Conservation (phyloP, 164 flowering plant species). For the Paratinospora sagittata region DNA sequence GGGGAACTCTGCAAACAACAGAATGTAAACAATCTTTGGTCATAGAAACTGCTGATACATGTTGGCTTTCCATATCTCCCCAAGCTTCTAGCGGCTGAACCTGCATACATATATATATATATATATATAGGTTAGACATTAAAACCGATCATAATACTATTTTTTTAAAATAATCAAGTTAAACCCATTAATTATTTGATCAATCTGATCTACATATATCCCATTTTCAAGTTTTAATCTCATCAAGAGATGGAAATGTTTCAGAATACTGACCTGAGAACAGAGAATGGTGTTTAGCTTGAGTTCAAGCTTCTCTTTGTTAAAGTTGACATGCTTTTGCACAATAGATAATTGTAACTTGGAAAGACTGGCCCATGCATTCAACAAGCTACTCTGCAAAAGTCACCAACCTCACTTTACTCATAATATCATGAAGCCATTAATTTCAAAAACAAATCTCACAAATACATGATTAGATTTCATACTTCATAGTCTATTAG, state of each 20-base stretch:
- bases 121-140: not conserved
- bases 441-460: too few species aligned
- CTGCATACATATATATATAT: constrained; percentile 22
- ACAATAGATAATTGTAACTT: constrained; percentile 43
- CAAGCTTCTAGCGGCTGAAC: constrained; percentile 46
- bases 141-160: not conserved
- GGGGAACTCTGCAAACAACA: constrained; percentile 62
- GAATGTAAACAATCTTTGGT: constrained; percentile 50
- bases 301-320: constrained; percentile 55
- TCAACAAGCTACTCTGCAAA: constrained; percentile 39
- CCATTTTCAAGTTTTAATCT: too few species aligned
- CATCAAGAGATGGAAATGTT: too few species aligned
- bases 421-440: not conserved
- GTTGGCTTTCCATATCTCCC: constrained; percentile 66
- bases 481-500: too few species aligned
- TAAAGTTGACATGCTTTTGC: constrained; percentile 43
- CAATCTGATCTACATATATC: too few species aligned
- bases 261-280: constrained; percentile 46
- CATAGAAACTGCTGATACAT: constrained; percentile 39
- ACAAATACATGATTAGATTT: too few species aligned
- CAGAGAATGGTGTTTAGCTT: constrained; percentile 45
- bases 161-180: not conserved
- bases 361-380: constrained; percentile 31
- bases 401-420: too few species aligned
- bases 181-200: not conserved